Evolutionary conservation across 1,284 basidiomycete genomes (phyloP), one percentile per base, ranked within the genome.

Genomic region (Papiliotrema fonsecae): DNA sequence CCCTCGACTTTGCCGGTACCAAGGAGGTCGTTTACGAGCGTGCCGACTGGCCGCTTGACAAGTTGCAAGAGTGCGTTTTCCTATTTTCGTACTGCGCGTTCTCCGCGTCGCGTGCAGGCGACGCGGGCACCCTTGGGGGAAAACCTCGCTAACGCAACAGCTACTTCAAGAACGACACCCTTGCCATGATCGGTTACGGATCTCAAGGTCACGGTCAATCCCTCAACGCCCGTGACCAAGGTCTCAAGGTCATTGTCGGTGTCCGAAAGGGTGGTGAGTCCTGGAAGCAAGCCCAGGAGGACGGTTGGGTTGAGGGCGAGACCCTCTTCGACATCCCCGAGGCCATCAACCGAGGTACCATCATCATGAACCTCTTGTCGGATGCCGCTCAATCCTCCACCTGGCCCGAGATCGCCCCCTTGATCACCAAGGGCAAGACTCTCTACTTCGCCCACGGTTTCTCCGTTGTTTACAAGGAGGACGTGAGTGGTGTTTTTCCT

Each of bases 371-470:
- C 82, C 81, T 99, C 51, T 85, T 99, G 63, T 97, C 93, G 47
- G 96, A 99, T 73, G 96, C 96, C 45, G 94, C 94, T 27, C 96
- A 98, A 78, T 92, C 90, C 27, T 82, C 87, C 73, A 97, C 92
- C 32, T 99, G 94, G 94, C 79, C 85, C 42, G 78, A 82, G 55
- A 70, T 99, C 66, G 85, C 84, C 38, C 91, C 93, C 55, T 81
- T 92, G 63, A 91, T 97, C 79, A 97, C 90, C 76, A 92, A 94
- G 82, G 93, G 90, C 77, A 97, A 98, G 83, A 98, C 96, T 22
- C 86, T 99, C 61, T 97, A 98, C 86, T 99, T 98, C 80, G 91
- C 93, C 7, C 96, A 99, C 77, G 96, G 96, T 70, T 99, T 99
- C 86, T 97, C 93, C 61, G 83, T 97, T 63, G 91, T 98, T 60